phyloP scores from a whole-genome alignment of 495 filamentous ascomycete species.

The Neurospora sp. region DNA sequence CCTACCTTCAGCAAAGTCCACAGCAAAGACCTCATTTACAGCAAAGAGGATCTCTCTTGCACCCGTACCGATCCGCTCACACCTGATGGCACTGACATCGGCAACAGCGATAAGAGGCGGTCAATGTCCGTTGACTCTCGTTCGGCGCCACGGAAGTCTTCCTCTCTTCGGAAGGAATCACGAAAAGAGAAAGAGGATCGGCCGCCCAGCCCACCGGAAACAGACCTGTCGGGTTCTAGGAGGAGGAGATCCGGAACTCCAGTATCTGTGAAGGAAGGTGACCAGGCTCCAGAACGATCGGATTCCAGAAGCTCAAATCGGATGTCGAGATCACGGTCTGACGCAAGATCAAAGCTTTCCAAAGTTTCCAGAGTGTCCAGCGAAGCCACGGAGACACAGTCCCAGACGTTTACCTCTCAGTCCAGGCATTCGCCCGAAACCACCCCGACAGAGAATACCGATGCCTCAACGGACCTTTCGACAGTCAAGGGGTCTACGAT shows the following conservation, averaged over 20 bases:
- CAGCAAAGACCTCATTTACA: constrained; percentile 69
- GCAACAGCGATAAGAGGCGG: constrained; percentile 37
- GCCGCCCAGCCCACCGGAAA: constrained; percentile 47
- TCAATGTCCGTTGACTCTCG: constrained; percentile 29
- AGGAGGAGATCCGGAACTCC: constrained; percentile 30
- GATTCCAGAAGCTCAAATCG: constrained; percentile 29
- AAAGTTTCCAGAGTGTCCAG: constrained; percentile 38
- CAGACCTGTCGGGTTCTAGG: constrained; percentile 37
- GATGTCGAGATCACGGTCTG: constrained; percentile 33
- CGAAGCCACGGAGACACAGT: constrained; percentile 24
- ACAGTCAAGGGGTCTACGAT: constrained; percentile 10
- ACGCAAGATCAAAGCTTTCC: constrained; percentile 34
- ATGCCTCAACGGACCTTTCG: neutral
- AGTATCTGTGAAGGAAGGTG: constrained; percentile 22
- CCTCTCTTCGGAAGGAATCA: constrained; percentile 21
- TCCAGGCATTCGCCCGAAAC: neutral
- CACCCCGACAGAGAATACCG: neutral
- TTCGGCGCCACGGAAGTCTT: constrained; percentile 13
- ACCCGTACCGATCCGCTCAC: constrained; percentile 51
- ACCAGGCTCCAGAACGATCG: constrained; percentile 19
- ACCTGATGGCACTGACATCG: constrained; percentile 70
- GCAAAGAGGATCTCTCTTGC: constrained; percentile 43
- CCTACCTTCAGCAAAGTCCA: constrained; percentile 81
- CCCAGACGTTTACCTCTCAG: constrained; percentile 4
- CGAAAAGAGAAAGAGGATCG: constrained; percentile 33